Evolutionary conservation across 441 rosid species (phyloP), one percentile per base, ranked within the genome.

Genomic region (Adansonia madagascariensis): DNA sequence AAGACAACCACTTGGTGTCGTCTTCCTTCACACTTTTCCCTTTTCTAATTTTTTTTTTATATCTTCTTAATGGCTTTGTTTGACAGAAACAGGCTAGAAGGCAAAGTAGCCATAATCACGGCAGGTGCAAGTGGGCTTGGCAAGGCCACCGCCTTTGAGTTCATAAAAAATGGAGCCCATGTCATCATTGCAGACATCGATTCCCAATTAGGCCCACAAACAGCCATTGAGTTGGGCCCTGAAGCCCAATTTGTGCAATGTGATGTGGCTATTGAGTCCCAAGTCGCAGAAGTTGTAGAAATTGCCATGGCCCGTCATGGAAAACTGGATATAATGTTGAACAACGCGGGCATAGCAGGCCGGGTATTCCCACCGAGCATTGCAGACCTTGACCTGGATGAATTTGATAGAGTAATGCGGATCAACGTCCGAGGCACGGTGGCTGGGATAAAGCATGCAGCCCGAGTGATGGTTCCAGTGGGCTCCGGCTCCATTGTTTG

Each of bases 61-160:
- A 31, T 31, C 39, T 31, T 31, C 39, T 31, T 31, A 31, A 31
- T 31, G 4, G 55, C 2, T 44, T 47, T 52, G 6, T 20, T 53
- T 20, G 18, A 7, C 6, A 1, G 3, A 15, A 68, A 17, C 79
- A 91, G 94, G 83, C 84, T 91, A 4, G 88, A 84, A 69, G 92
- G 90, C 3, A 91, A 86, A 79, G 89, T 91, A 8, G 98, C 95
- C 35, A 77, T 91, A 1, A 86, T 90, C 75, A 88, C 98, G 1
- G 98, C 97, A 0, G 94, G 92, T 1, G 97, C 90, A 47, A 89
- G 89, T 53, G 98, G 98, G 77, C 82, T 91, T 0, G 98, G 98
- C 44, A 88, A 87, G 84, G 90, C 95, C 73, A 89, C 94, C 0
- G 92, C 92, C 53, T 68, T 68, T 0, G 89, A 88, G 72, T 93